These are phyloP conservation scores for Narthecium ossifragum DNA, from an alignment of 106 monocot genomes.

Conservation along the genomic window DNA sequence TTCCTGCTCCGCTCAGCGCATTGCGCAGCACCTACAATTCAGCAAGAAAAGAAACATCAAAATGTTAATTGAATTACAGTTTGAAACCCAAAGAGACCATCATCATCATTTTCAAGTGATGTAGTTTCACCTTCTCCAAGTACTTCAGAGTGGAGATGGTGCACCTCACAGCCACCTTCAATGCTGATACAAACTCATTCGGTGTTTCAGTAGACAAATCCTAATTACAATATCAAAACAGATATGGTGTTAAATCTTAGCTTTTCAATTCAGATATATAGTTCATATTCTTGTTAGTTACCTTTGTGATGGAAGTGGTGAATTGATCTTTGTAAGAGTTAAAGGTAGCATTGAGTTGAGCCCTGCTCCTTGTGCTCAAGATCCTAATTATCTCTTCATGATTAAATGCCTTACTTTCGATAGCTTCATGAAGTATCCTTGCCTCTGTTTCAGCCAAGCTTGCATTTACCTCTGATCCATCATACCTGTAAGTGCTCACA, in stretches of 20 bases:
- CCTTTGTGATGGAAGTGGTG: conserved; percentile 58
- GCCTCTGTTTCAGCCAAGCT: conserved; percentile 64
- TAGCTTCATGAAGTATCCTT: conserved; percentile 43
- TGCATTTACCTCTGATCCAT: conserved; percentile 45
- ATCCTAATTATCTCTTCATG: conserved; percentile 70
- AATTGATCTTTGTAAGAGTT: conserved; percentile 71
- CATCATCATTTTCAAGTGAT: neutral
- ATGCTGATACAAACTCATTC: conserved; percentile 42
- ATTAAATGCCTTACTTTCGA: conserved; percentile 36
- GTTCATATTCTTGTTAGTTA: too few relatives aligned
- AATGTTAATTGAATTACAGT: neutral
- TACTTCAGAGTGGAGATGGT: conserved; percentile 54
- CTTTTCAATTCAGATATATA: too few relatives aligned
- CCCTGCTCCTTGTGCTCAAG: conserved; percentile 82
- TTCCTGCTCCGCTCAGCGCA: conserved; percentile 16
- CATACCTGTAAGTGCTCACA: conserved; percentile 61
- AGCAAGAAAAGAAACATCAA: neutral
- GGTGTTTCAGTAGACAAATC: conserved; percentile 24
- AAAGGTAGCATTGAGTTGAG: conserved; percentile 85
- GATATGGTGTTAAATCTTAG: too few relatives aligned
- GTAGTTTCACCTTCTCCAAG: conserved; percentile 58
- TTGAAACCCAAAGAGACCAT: neutral
- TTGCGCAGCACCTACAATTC: conserved; percentile 45
- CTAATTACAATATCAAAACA: conserved; percentile 17
- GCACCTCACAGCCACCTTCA: conserved; percentile 52